Percentiles rank a stretch among this genome's conserved stretches.
These are phyloP conservation scores for Choiromyces venosus DNA, from an alignment of 495 filamentous ascomycete genomes.

Conservation along the genomic window DNA sequence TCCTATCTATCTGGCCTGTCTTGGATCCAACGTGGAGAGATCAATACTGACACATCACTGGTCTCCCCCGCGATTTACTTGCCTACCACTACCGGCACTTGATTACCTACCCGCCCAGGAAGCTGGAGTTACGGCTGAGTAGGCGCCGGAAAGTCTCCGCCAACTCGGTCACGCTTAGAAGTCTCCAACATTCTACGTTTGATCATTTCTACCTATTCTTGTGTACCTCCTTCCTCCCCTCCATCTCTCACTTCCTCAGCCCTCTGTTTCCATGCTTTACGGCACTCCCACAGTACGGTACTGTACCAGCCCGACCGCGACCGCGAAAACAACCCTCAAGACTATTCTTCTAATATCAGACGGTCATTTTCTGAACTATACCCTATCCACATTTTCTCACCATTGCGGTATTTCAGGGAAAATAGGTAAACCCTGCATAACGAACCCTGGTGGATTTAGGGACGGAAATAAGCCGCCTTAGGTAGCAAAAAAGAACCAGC, in stretches of 20 bases:
- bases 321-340: neutral
- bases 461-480: neutral
- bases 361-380: neutral
- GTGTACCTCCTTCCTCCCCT: neutral
- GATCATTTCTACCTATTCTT: neutral
- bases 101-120: neutral
- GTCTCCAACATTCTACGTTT: neutral
- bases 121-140: neutral
- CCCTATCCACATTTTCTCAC: neutral
- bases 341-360: neutral
- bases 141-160: neutral
- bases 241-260: too few species aligned
- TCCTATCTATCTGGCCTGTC: neutral
- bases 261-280: neutral
- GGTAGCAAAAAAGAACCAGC: neutral
- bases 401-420: neutral
- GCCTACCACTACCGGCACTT: too few species aligned
- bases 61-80: neutral
- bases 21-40: neutral
- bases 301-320: neutral
- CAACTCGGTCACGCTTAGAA: neutral
- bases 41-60: slow-evolving; percentile 1
- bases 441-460: neutral
- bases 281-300: neutral
- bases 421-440: neutral